Base-by-base conservation (phyloP, 225 moss, liverwort and hornwort genomes). In the Polytrichum formosum region DNA sequence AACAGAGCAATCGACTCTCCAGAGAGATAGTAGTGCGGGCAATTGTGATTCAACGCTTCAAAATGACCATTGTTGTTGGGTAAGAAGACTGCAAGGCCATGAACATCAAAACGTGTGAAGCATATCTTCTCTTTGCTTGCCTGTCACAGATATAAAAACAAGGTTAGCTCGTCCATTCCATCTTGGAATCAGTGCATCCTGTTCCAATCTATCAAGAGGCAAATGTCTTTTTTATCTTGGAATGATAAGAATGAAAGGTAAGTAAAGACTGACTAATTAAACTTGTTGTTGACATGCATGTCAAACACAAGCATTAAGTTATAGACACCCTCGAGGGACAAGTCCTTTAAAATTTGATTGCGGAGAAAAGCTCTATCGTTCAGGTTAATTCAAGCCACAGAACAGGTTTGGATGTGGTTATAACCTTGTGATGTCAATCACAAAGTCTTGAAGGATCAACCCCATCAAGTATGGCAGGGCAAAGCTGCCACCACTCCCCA, bases 41-140 rank as follows among this genome's bases (percentile, higher is more conserved):
- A 88, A 69, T 91, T 86, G 61, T 84, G 85, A 67, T 91, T 93
- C 54, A 91, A 64, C 27, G 93, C 93, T 76, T 91, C 90, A 28
- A 86, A 90, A 76, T 91, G 85, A 23, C 91, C 93, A 66, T 66
- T 81, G 18, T 77, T 75, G 37, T 91, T 88, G n/a, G 71, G 85
- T 55, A 93, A 59, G 55, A 91, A 88, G 35, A 91, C 86, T 54
- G 88, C 91, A 27, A 90, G 79, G 23, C 91, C 93, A 23, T 90
- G 91, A 33, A 91, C 89, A 78, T 91, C 89, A 73, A 91, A 93
- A 26, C 91, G 81, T 37, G 91, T 88, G 74, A 90, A 91, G 79
- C 85, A 91, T 21, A 93, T 83, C 84, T 90, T 93, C 76, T 91
- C 89, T 65, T 84, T 88, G 76, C 73, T 84, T 73, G 93, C 90